Percentiles rank a stretch among this genome's conserved stretches.
Conservation (phyloP, 108 stramenopile species). For the Nitzschia sp. region DNA sequence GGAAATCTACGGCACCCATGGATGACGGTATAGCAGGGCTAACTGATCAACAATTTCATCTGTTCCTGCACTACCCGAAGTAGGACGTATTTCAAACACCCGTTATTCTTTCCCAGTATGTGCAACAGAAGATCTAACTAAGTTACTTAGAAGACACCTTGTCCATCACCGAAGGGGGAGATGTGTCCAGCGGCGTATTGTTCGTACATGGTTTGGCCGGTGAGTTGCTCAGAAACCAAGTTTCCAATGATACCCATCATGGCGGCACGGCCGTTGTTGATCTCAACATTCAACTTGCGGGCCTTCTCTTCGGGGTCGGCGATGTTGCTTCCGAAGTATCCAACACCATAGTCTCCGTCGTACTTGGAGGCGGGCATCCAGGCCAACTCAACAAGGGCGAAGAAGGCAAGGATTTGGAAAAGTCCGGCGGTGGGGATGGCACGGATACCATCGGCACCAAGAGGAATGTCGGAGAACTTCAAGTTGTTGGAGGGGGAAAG, state of each 20-base stretch:
- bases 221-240: conserved; percentile 72
- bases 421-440: conserved; percentile 74
- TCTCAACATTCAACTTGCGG: conserved; percentile 59
- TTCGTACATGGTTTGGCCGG: conserved; percentile 56
- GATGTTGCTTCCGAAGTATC: conserved; percentile 57
- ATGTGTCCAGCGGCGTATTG: conserved; percentile 58
- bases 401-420: conserved; percentile 79
- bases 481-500: conserved; percentile 54
- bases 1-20: too few relatives aligned
- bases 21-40: too few relatives aligned
- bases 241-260: conserved; percentile 69
- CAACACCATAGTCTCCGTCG: conserved; percentile 77
- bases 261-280: conserved; percentile 28
- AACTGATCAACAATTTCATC: too few relatives aligned
- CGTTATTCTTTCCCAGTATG: too few relatives aligned
- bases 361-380: conserved; percentile 62
- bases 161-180: conserved; percentile 61
- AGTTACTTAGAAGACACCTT: conserved; percentile 52
- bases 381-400: conserved; percentile 72
- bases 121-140: too few relatives aligned
- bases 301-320: conserved; percentile 56
- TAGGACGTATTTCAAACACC: too few relatives aligned
- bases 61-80: too few relatives aligned
- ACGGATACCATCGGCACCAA: conserved; percentile 71
- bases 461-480: conserved; percentile 79